Base-by-base conservation (phyloP, 2,329 filamentous ascomycete species). In the Penicillium vulpinum region DNA sequence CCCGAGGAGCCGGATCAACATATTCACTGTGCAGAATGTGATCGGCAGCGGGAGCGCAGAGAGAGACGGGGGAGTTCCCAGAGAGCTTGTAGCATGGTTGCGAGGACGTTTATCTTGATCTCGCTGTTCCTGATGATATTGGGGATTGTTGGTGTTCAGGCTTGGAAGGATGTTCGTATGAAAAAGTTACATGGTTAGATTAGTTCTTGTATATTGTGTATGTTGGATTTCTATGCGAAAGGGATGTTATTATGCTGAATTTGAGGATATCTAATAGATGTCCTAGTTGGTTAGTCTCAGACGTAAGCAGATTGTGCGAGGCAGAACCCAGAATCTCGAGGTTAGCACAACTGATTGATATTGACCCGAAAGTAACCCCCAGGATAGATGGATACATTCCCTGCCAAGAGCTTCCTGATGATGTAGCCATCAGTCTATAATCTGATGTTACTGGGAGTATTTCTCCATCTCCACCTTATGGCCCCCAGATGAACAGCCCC, bases 21-120 rank as follows among this genome's bases (percentile, higher is more conserved):
- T 29, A 24, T 38, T 10, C 62, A 64, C 33, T 64, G 62, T 44
- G 59, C 60, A 2, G 57, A 54, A 21, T 64, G 62, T 41, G 62
- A 64, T 54, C 38, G 53, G 1, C 58, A 54, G n/a, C 43, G 36
- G 15, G 60, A 63, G 3, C 46, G 52, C 15, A 54, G 52, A 24
- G 60, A 63, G 36, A 47, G 35, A 28, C 36, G 51, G n/a, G 43
- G 35, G 35, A 46, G 26, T 26, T 18, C 18, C 4, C 46, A 51
- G 18, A 39, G 29, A 6, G 29, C 31, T 3, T 64, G 62, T 31
- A 24, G 11, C 10, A 54, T 52, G 11, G 60, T 64, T n/a, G 50
- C 62, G 5, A 21, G 4, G 40, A 63, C 60, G 0, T 62, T 64
- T n/a, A 41, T 60, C 6, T 9, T 61, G 6, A 55, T 61, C 1